Evolutionary conservation across 371 early-diverging fungal genomes (phyloP), one percentile per base, ranked within the genome.

Genomic region (Mortierella sp.): DNA sequence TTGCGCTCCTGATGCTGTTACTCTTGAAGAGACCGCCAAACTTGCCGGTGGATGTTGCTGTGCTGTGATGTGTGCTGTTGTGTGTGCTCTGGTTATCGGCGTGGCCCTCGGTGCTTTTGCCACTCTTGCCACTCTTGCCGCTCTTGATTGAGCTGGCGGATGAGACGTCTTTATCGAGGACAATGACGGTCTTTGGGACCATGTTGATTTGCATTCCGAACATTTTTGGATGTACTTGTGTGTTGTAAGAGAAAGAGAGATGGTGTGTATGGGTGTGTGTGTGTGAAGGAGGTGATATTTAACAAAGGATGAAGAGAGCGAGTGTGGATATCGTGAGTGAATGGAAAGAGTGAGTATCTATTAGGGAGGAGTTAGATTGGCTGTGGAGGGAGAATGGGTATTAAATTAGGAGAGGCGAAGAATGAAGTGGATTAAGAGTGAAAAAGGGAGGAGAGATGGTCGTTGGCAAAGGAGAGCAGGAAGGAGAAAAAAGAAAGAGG

Each of bases 71-170:
- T 50, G 63, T 63, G 38, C 63, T 74, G 74, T 34, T 78, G 26
- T 52, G 75, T 28, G 48, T 72, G 75, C n/a, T 75, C 44, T 55
- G 68, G 45, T 8, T 76, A 10, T 76, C 50, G 31, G 48, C 24
- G 0, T 50, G 48, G 26, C 45, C 63, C 45, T 68, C 70, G 38
- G 16, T 70, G 57, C 84, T 83, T 45, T 84, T 81, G 38, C 78
- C 79, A 50, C 82, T 81, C 63, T 81, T 80, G 24, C 77, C 75
- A 26, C 81, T 81, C 82, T 84, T 84, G 31, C 83, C 83, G 48
- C 83, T 83, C 57, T 84, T 84, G 78, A 86, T 75, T 1, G 86
- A 86, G 63, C 86, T 86, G 28, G 78, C 75, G 1, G 86, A 86
- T 0, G 86, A 86, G 24, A 38, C 42, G 0, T 80, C 80, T 16